Base-by-base conservation (phyloP, 306 rosid species). In the Adenanthera pavonina region DNA sequence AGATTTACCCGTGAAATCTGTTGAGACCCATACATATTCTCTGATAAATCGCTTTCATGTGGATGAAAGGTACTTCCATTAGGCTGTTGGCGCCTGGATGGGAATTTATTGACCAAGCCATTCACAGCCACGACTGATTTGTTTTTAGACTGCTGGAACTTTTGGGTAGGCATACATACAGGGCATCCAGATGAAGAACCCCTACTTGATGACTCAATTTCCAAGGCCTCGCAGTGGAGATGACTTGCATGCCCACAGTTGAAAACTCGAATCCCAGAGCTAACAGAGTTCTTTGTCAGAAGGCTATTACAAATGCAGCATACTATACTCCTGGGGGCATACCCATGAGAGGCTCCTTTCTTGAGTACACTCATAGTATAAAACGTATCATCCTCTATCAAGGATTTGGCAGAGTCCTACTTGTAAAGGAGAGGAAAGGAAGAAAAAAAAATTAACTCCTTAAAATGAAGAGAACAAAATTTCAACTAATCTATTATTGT, bases 261-360 rank as follows among this genome's bases (percentile, higher is more conserved):
- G 84, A 95, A 95, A 88, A 93, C 92, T 56, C 93, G 90, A 86
- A 95, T 84, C 79, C 95, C 88, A 30, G 90, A 87, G 84, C 87
- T 88, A 54, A 78, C 88, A 2, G 91, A 82, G 83, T 82, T 89
- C 89, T 92, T 89, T 41, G 90, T 81, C 73, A 95, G 91, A 66
- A 82, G 88, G 82, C 92, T 72, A 77, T 84, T 91, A 60, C 99
- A 95, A 78, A 95, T 85, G 76, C 97, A 91, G 79, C 98, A 95
- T 43, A 82, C 38, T 54, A 78, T 79, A 89, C 81, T 86, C 86
- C 87, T 87, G 74, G 98, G 99, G 77, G 97, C 94, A 68, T 90
- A 95, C 19, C 97, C 99, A 75, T 93, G 98, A 74, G 98, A 86
- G 35, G 99, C 97, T 66, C 99, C 99, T 78, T 84, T 95, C 91